phyloP scores from a whole-genome alignment of 306 rosid species.

The Castanopsis chinensis region DNA sequence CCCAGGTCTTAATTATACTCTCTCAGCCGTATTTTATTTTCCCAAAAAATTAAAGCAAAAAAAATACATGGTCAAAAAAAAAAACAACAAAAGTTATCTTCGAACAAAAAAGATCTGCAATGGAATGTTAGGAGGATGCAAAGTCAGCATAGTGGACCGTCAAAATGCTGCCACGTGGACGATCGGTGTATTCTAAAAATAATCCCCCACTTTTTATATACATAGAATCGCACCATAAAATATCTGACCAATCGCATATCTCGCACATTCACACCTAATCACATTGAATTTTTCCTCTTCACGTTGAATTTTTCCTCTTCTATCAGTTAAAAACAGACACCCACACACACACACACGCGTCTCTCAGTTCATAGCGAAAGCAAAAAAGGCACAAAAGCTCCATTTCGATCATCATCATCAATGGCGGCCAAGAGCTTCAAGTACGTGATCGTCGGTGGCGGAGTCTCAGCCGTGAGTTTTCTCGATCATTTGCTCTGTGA shows the following conservation, averaged over 20 bases:
- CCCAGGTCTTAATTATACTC: too few relatives aligned
- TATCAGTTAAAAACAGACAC: neutral
- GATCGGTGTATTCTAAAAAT: too few relatives aligned
- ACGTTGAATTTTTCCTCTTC: neutral
- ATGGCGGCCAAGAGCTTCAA: conserved; percentile 82
- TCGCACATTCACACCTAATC: too few relatives aligned
- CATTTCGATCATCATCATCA: conserved; percentile 7
- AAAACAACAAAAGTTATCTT: too few relatives aligned
- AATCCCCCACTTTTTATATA: too few relatives aligned
- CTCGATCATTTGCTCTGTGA: neutral
- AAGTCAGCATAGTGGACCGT: too few relatives aligned
- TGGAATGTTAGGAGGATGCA: too few relatives aligned
- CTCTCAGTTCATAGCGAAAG: neutral
- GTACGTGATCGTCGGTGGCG: conserved; percentile 86
- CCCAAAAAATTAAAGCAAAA: too few relatives aligned
- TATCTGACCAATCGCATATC: neutral
- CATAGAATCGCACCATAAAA: neutral
- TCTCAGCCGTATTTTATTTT: too few relatives aligned
- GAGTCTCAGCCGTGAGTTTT: conserved; percentile 88
- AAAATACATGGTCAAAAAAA: too few relatives aligned
- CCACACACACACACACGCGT: neutral
- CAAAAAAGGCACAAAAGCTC: neutral
- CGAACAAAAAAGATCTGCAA: too few relatives aligned
- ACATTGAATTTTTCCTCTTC: neutral
- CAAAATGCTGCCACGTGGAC: too few relatives aligned